These are phyloP conservation scores for Pleurotus ostreatus DNA, from an alignment of 768 basidiomycete species.

Conservation along the genomic window DNA sequence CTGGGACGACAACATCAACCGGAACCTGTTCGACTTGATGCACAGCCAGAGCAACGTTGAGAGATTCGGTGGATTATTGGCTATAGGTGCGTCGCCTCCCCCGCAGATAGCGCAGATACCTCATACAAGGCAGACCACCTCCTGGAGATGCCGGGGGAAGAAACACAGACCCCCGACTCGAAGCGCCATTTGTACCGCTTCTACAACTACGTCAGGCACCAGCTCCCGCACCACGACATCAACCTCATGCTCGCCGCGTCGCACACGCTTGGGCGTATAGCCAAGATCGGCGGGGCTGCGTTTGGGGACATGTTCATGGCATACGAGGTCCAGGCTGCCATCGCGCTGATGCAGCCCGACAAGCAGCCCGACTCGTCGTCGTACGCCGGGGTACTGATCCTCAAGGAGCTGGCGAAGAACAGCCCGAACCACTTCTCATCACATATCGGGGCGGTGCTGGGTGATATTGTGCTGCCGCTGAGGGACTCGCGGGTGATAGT, in stretches of 20 bases:
- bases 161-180: slow-evolving; percentile 33
- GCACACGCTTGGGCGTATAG: slow-evolving; percentile 85
- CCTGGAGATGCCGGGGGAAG: slow-evolving; percentile 71
- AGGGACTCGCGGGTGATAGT: slow-evolving; percentile 88
- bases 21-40: slow-evolving; percentile 74
- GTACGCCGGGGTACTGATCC: slow-evolving; percentile 89
- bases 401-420: slow-evolving; percentile 90
- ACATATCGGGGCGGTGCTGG: slow-evolving; percentile 83
- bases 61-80: slow-evolving; percentile 81
- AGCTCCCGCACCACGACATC: slow-evolving; percentile 85
- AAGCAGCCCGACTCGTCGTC: slow-evolving; percentile 72
- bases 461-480: slow-evolving; percentile 87
- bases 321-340: slow-evolving; percentile 80
- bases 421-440: slow-evolving; percentile 85
- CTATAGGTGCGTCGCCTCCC: slow-evolving; percentile 66
- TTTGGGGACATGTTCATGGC: slow-evolving; percentile 91
- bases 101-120: background rate
- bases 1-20: slow-evolving; percentile 84
- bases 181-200: slow-evolving; percentile 80
- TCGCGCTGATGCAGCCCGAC: slow-evolving; percentile 71
- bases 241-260: slow-evolving; percentile 93
- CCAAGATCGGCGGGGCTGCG: slow-evolving; percentile 74
- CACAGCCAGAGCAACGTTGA: slow-evolving; percentile 77
- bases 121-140: slow-evolving; percentile 51
- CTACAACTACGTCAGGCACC: slow-evolving; percentile 89